A percentile compares a stretch with the other conserved stretches of the same genome.
Conservation (phyloP, 805 yeast species). For the Ogataea paradorogensis region DNA sequence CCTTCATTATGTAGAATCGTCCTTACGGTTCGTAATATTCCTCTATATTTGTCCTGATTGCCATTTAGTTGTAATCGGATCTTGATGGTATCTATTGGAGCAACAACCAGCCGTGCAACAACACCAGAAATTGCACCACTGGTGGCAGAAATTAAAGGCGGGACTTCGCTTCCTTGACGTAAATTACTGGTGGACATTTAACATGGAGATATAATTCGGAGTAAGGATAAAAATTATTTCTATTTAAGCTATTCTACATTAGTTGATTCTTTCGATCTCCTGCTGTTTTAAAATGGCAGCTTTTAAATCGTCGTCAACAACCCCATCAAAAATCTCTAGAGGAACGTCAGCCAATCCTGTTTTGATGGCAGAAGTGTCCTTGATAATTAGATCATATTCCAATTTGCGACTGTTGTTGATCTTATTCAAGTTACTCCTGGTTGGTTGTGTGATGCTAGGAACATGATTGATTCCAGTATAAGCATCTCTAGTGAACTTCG, state of each 20-base stretch:
- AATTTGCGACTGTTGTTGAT: constrained; percentile 35
- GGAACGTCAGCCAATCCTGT: constrained; percentile 70
- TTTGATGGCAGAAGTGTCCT: constrained; percentile 37
- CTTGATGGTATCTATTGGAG: constrained; percentile 79
- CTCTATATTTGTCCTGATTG: constrained; percentile 30
- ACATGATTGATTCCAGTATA: constrained; percentile 81
- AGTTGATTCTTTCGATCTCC: constrained; percentile 39
- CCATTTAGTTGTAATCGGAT: constrained; percentile 67
- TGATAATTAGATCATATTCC: constrained; percentile 45
- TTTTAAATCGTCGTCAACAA: constrained; percentile 54
- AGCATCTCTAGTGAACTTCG: constrained; percentile 68
- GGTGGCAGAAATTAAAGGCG: constrained; percentile 50
- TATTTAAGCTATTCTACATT: constrained; percentile 2
- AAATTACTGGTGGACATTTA: constrained; percentile 21
- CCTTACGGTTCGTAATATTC: constrained; percentile 37
- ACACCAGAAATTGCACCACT: constrained; percentile 77
- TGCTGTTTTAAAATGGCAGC: constrained; percentile 64
- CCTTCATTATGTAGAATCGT: constrained; percentile 55
- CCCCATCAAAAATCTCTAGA: constrained; percentile 52
- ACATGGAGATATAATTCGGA: background rate
- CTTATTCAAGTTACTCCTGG: constrained; percentile 34
- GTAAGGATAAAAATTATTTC: background rate
- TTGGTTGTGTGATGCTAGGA: constrained; percentile 76
- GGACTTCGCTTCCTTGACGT: constrained; percentile 47
- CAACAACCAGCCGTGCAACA: constrained; percentile 47